These are phyloP conservation scores for Suhomyces emberorum DNA, from an alignment of 805 yeast genomes.

Conservation along the genomic window DNA sequence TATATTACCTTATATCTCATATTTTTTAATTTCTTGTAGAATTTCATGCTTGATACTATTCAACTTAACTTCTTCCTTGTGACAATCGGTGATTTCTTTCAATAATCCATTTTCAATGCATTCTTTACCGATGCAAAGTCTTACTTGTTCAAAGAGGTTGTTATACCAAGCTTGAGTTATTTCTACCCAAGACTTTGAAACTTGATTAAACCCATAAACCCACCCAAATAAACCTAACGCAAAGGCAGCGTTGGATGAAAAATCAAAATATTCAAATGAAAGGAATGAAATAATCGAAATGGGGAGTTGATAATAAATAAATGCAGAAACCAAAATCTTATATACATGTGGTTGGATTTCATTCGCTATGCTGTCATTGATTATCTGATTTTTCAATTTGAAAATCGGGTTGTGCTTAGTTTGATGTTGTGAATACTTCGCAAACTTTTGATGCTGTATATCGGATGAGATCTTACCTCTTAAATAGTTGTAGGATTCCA, in stretches of 20 bases:
- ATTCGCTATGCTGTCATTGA: conserved; percentile 21
- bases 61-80: conserved; percentile 16
- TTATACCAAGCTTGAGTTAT: conserved; percentile 28
- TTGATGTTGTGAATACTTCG: conserved; percentile 12
- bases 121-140: conserved; percentile 30
- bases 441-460: conserved; percentile 25
- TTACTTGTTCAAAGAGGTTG: conserved; percentile 31
- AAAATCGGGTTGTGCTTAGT: conserved; percentile 26
- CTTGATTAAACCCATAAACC: conserved; percentile 41
- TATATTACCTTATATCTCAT: conserved; percentile 1
- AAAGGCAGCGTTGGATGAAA: conserved; percentile 27
- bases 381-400: conserved; percentile 27
- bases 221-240: conserved; percentile 38
- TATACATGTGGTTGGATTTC: conserved; percentile 40
- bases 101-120: conserved; percentile 38
- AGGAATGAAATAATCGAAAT: conserved; percentile 27
- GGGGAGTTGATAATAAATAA: conserved; percentile 38
- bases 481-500: conserved; percentile 34
- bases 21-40: conserved; percentile 4
- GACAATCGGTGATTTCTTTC: conserved; percentile 28
- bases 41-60: conserved; percentile 5
- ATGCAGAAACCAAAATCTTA: conserved; percentile 24
- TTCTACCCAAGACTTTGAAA: conserved; percentile 33
- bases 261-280: conserved; percentile 33
- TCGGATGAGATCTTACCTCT: conserved; percentile 36